Base-by-base conservation (phyloP, 2,329 filamentous ascomycete genomes). In the Biscogniauxia sp. region DNA sequence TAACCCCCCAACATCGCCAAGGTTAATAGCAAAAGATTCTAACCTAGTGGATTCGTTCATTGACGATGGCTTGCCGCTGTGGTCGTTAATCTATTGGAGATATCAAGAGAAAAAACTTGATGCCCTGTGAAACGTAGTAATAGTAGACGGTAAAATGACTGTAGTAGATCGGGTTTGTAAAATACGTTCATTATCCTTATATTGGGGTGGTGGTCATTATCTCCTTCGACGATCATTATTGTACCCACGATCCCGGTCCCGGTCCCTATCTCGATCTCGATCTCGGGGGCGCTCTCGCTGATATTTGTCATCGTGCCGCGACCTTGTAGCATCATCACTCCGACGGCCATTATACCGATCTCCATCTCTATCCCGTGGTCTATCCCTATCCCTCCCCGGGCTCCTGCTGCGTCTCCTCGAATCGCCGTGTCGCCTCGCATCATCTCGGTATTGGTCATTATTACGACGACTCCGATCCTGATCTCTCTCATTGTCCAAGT, bases 341-440 rank as follows among this genome's bases (percentile, higher is more conserved):
- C 62, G 62, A 25, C 61, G 56, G 19, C 65, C 64, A 41, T 61
- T 54, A 54, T 69, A 63, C 17, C 65, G 53, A 51, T 65, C 61
- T 51, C 63, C 57, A 53, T 66, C 61, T 25, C 62, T 57, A 52
- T 65, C 61, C 23, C 65, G 55, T 5, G 53, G 52, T 26, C 60
- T 63, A 26, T 69, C 67, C 59, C 60, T 63, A 25, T 69, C 67
- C 58, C 66, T 65, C 67, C 69, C 53, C 66, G 72, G 64, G 72
- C 74, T 68, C 67, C 71, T 62, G 72, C 73, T 66, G 66, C 70
- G 67, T 66, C 71, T 66, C 65, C 69, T 63, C 8, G 61, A 45
- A 19, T 25, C 61, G 32, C 55, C 52, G 20, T 58, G 37, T 20
- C 62, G 54, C 59, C 51, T 57, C 19, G 72, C 72, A 25, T 69